Base-by-base conservation (phyloP, 2,329 filamentous ascomycete genomes). In the Alternaria consortialis region DNA sequence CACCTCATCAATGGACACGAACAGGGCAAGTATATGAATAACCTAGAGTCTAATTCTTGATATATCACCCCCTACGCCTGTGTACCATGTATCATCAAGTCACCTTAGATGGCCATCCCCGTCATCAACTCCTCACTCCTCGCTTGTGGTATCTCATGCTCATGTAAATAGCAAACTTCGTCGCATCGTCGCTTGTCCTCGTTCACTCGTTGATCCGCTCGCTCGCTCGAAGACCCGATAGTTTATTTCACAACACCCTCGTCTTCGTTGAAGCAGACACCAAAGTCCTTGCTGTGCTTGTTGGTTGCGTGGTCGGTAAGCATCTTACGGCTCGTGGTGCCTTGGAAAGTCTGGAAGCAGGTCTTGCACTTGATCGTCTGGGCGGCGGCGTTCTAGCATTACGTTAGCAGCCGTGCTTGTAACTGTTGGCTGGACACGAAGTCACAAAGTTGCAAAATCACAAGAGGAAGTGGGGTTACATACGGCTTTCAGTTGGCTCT, bases 301-400 rank as follows among this genome's bases (percentile, higher is more conserved):
- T 92, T 92, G 66, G 80, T 76, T 64, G 91, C 90, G 79, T 94
- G 91, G 74, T 91, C 87, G 62, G 85, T 86, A 64, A 93, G 86
- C 64, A 90, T 88, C 72, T 89, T 89, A 63, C 85, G 87, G 75
- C 90, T 90, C 63, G 89, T 90, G 36, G 91, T 94, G 83, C 90
- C 90, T 70, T 93, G 85, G 82, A 94, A 93, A 31, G 90, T 91
- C 70, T 90, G 86, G 81, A 89, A 91, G 90, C 91, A 94, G 73
- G 88, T 84, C 68, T 86, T 82, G 85, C 91, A 94, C 80, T 92
- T 89, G 79, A 93, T 91, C 74, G 86, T 89, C 83, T 88, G 91
- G 61, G 91, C 91, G 69, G 89, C 84, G 70, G 86, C 84, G 82
- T 93, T 93, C 89, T 91, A 68, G 53, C 17, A 4, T 42, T 11